These are phyloP conservation scores for Pseudogymnoascus sp. DNA, from an alignment of 2,329 filamentous ascomycete species.

Conservation along the genomic window DNA sequence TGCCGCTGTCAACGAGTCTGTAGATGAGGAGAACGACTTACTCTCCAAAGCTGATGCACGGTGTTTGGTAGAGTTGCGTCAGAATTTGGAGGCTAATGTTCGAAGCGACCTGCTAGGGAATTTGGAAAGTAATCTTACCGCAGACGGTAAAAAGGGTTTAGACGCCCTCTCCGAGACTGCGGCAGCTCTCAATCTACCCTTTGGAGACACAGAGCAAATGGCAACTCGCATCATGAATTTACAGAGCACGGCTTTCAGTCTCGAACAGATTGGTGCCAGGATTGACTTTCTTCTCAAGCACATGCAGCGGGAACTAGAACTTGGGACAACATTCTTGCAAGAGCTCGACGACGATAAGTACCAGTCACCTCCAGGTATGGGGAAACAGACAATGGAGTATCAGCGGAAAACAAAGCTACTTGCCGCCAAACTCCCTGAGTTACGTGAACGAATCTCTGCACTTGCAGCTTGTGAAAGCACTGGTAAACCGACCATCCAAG, in stretches of 20 bases:
- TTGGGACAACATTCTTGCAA: conserved; percentile 34
- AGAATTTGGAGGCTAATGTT: conserved; percentile 30
- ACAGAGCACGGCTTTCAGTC: conserved; percentile 43
- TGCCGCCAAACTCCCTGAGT: conserved; percentile 59
- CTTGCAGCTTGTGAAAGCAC: conserved; percentile 22
- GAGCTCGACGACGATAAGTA: conserved; percentile 42
- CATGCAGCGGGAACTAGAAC: conserved; percentile 43
- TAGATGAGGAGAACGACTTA: conserved; percentile 61
- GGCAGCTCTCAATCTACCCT: conserved; percentile 36
- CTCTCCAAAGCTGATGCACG: conserved; percentile 52
- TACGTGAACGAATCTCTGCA: conserved; percentile 46
- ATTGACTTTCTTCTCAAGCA: conserved; percentile 50
- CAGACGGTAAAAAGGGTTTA: conserved; percentile 49
- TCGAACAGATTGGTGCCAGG: conserved; percentile 49
- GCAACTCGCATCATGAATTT: conserved; percentile 48
- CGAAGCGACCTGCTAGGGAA: conserved; percentile 42
- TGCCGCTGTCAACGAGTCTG: conserved; percentile 67
- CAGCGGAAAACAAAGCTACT: conserved; percentile 64
- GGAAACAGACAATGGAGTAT: conserved; percentile 66
- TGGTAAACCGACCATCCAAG: conserved; percentile 43
- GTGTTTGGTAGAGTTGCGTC: conserved; percentile 48
- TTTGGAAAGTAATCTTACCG: conserved; percentile 47
- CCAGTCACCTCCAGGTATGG: conserved; percentile 50
- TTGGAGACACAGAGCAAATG: conserved; percentile 39
- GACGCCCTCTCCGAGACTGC: conserved; percentile 51